phyloP scores from a whole-genome alignment of 2,329 filamentous ascomycete genomes.

The Calonectria pseudoturangicola region DNA sequence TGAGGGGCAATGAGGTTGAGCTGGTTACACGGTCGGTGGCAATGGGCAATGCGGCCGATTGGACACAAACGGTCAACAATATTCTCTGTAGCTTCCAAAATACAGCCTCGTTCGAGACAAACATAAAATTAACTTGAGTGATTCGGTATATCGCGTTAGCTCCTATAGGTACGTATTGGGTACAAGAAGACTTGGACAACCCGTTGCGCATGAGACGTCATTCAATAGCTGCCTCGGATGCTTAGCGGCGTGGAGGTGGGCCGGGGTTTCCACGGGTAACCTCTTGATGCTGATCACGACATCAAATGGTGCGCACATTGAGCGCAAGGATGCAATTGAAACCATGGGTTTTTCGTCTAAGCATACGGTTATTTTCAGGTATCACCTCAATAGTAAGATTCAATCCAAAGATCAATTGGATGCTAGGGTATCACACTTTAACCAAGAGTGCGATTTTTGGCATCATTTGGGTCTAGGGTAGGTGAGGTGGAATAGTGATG shows the following conservation, averaged over 20 bases:
- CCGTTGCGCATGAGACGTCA: slow-evolving; percentile 50
- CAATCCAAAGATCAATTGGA: background rate
- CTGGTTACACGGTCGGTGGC: slow-evolving; percentile 41
- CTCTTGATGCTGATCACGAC: slow-evolving; percentile 6
- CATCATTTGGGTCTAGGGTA: background rate
- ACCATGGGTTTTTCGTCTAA: background rate
- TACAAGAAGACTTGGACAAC: slow-evolving; percentile 32
- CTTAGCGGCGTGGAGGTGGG: slow-evolving; percentile 37
- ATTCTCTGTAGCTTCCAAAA: slow-evolving; percentile 24
- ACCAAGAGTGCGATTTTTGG: background rate
- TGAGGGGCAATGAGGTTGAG: slow-evolving; percentile 46
- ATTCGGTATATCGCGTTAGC: background rate
- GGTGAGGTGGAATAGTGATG: too few species aligned
- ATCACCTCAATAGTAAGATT: background rate
- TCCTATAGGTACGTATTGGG: background rate
- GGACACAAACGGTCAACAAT: background rate
- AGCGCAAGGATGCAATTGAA: too few species aligned
- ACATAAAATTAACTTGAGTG: background rate
- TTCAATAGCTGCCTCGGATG: slow-evolving; percentile 52
- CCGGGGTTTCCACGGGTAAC: slow-evolving; percentile 54
- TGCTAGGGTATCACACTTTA: background rate
- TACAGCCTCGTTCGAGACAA: background rate
- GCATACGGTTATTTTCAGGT: background rate
- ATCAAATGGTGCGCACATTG: background rate
- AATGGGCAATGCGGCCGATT: slow-evolving; percentile 21